These are phyloP conservation scores for Populus tomentosa DNA, from an alignment of 441 rosid species.

Conservation along the genomic window DNA sequence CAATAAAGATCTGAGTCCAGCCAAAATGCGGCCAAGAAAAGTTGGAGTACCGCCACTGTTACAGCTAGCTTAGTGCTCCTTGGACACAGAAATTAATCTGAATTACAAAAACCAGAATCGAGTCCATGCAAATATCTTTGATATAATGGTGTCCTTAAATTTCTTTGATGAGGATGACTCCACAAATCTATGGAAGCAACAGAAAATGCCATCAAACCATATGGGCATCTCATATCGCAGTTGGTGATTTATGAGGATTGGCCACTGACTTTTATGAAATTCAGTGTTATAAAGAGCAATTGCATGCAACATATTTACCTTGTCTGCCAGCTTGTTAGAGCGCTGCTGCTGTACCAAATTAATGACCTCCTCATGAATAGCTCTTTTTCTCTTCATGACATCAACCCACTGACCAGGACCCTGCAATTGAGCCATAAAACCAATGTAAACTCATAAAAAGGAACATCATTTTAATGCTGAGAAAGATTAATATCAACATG, in stretches of 20 bases:
- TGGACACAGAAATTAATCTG: background rate
- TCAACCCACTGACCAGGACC: slow-evolving; percentile 76
- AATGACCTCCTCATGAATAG: slow-evolving; percentile 70
- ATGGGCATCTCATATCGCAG: background rate
- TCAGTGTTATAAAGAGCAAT: background rate
- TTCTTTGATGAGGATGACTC: background rate
- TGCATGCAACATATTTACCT: slow-evolving; percentile 35
- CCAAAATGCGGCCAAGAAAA: background rate
- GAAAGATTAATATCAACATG: background rate
- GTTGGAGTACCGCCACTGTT: background rate
- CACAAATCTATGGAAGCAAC: background rate
- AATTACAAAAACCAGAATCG: background rate
- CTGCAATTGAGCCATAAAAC: slow-evolving; percentile 34
- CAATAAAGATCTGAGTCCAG: background rate
- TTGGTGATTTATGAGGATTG: background rate
- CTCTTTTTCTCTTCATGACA: slow-evolving; percentile 95
- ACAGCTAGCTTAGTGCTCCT: background rate
- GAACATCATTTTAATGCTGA: background rate
- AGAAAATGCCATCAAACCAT: background rate
- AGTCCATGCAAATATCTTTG: background rate
- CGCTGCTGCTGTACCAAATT: slow-evolving; percentile 58
- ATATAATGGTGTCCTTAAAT: background rate
- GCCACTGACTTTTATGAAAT: background rate
- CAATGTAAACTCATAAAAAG: background rate
- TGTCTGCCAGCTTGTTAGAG: slow-evolving; percentile 44